Evolutionary conservation across 768 basidiomycete genomes (phyloP).

Genomic region (Kwoniella sp.): DNA sequence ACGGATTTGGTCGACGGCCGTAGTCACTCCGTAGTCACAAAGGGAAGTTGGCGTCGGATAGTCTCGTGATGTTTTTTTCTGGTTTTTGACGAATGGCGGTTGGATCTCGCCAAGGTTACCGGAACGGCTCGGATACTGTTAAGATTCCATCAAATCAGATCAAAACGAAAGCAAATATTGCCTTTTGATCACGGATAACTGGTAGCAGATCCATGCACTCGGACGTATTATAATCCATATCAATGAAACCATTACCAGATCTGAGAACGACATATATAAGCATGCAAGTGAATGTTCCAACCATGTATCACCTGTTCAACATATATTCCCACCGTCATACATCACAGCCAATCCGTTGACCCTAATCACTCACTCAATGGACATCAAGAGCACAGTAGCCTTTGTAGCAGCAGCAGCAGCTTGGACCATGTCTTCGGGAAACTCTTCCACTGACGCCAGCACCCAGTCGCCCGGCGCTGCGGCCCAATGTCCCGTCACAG

Average conservation of each 20-base stretch:
- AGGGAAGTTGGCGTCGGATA: not conserved
- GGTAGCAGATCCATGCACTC: not conserved
- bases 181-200: not conserved
- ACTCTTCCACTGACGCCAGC: not conserved
- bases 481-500: slow-evolving; percentile 12
- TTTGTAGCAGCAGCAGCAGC: slow-evolving; percentile 15
- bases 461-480: not conserved
- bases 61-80: slow-evolving; percentile 1
- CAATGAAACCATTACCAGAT: not conserved
- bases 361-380: slow-evolving; percentile 4
- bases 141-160: not conserved
- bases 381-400: slow-evolving; percentile 15
- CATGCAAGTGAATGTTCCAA: not conserved
- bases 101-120: not conserved
- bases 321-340: too few species aligned
- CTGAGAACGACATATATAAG: not conserved
- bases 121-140: not conserved
- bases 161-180: not conserved
- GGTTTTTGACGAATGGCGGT: not conserved
- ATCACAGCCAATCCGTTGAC: too few species aligned
- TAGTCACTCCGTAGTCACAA: not conserved
- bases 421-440: slow-evolving; percentile 9
- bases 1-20: not conserved
- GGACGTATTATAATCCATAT: not conserved
- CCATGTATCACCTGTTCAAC: too few species aligned